These are phyloP conservation scores for Aureobasidium sp. DNA, from an alignment of 2,329 filamentous ascomycete genomes.

Conservation along the genomic window DNA sequence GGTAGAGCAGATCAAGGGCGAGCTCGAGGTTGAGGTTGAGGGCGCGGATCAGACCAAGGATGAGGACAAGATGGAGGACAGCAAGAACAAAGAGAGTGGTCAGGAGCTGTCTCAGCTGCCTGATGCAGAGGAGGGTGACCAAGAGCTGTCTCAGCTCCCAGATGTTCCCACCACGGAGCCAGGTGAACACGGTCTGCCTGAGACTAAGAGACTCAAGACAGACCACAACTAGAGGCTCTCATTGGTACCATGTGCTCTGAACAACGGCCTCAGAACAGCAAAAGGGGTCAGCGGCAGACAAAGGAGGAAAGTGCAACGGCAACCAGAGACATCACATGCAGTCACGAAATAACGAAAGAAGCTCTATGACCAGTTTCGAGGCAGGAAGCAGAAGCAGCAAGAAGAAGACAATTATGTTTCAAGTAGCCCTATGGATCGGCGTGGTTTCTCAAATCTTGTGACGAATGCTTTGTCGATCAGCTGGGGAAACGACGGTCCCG, in stretches of 20 bases:
- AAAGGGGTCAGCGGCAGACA: not conserved
- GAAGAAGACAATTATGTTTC: not conserved
- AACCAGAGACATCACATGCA: not conserved
- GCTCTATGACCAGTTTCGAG: not conserved
- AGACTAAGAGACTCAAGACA: slow-evolving; percentile 42
- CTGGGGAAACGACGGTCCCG: not conserved
- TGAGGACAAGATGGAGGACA: not conserved
- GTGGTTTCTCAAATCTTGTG: not conserved
- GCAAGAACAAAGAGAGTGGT: slow-evolving; percentile 18
- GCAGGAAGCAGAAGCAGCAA: no score
- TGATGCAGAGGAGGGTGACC: slow-evolving; percentile 25
- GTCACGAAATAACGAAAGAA: slow-evolving; percentile 5
- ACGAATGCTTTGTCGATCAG: not conserved
- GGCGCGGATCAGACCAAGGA: not conserved
- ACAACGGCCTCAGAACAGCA: not conserved
- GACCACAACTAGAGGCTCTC: slow-evolving; percentile 20
- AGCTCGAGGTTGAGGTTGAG: no score
- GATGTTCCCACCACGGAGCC: slow-evolving; percentile 44
- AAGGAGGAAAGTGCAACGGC: not conserved
- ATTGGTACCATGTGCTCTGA: not conserved
- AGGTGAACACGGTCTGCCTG: slow-evolving; percentile 36
- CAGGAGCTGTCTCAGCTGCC: slow-evolving; percentile 38
- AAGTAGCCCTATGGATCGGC: not conserved
- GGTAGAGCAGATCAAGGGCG: no score
- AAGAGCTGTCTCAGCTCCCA: slow-evolving; percentile 38